phyloP scores from a whole-genome alignment of 2,329 filamentous ascomycete genomes.

The Neofusicoccum umdonicola region DNA sequence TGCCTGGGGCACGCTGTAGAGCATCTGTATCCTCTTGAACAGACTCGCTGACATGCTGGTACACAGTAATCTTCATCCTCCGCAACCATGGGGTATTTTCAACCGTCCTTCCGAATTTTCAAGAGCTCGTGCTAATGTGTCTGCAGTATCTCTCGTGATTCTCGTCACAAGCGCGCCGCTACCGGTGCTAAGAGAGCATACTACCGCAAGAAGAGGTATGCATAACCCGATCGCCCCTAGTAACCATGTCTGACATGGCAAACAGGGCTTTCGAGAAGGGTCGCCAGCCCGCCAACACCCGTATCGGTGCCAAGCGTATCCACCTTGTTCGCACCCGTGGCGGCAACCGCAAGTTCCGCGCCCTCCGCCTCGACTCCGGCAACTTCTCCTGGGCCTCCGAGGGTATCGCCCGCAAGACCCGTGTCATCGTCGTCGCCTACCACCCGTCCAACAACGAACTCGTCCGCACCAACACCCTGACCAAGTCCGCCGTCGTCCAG shows the following conservation, averaged over 20 bases:
- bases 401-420: slow-evolving; percentile 97
- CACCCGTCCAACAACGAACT: slow-evolving; percentile 99
- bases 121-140: slow-evolving; percentile 34
- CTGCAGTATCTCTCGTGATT: slow-evolving; percentile 94
- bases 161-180: slow-evolving; percentile 99
- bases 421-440: slow-evolving; percentile 97
- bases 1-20: not conserved
- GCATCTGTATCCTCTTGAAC: not conserved
- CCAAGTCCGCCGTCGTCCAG: slow-evolving; percentile 97
- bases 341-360: slow-evolving; percentile 99
- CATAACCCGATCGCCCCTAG: slow-evolving; percentile 59
- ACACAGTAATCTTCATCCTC: slow-evolving; percentile 41
- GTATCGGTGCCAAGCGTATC: slow-evolving; percentile 96
- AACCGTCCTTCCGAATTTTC: slow-evolving; percentile 14
- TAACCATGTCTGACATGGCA: slow-evolving; percentile 50
- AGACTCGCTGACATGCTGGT: not conserved
- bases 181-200: slow-evolving; percentile 83
- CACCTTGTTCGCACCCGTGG: slow-evolving; percentile 96
- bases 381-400: slow-evolving; percentile 99
- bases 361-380: slow-evolving; percentile 94
- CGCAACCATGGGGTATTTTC: slow-evolving; percentile 54
- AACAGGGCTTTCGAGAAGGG: slow-evolving; percentile 99
- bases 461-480: slow-evolving; percentile 99
- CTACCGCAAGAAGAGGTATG: slow-evolving; percentile 60
- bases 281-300: slow-evolving; percentile 98